These are phyloP conservation scores for Maudiozyma saulgeensis DNA, from an alignment of 805 yeast species.

Conservation along the genomic window DNA sequence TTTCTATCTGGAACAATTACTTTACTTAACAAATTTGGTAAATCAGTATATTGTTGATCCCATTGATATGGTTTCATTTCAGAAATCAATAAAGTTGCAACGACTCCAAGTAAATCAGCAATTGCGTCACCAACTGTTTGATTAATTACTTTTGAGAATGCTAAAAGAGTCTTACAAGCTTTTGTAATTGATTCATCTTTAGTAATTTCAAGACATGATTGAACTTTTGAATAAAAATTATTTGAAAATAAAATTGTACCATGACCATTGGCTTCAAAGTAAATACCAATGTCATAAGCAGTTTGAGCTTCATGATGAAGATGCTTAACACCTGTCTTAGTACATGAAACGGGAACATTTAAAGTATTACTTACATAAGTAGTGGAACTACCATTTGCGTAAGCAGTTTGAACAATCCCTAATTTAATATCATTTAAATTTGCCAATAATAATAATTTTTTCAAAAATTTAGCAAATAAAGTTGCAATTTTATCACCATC, in stretches of 20 bases:
- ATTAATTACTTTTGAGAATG: constrained; percentile 67
- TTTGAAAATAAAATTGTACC: constrained; percentile 85
- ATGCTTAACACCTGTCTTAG: constrained; percentile 95
- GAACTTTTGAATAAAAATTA: constrained; percentile 31
- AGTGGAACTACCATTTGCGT: constrained; percentile 92
- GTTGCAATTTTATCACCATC: constrained; percentile 96
- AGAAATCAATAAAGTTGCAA: constrained; percentile 51
- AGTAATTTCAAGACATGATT: background rate
- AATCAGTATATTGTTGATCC: constrained; percentile 68
- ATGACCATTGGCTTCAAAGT: constrained; percentile 98
- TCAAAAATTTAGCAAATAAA: constrained; percentile 61
- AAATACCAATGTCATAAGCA: constrained; percentile 80
- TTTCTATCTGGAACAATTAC: constrained; percentile 77
- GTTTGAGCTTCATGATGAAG: constrained; percentile 81
- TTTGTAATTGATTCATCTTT: background rate
- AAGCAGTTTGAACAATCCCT: constrained; percentile 96
- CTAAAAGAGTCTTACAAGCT: constrained; percentile 36
- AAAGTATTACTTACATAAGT: constrained; percentile 51
- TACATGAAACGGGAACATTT: constrained; percentile 70
- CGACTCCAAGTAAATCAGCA: constrained; percentile 76
- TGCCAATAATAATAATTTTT: constrained; percentile 40
- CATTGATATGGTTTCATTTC: constrained; percentile 56
- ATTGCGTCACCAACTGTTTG: constrained; percentile 99
- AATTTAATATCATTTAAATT: constrained; percentile 34
- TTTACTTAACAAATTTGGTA: constrained; percentile 79